Conservation (phyloP, 768 basidiomycete species). For the Termitomyces sp. region DNA sequence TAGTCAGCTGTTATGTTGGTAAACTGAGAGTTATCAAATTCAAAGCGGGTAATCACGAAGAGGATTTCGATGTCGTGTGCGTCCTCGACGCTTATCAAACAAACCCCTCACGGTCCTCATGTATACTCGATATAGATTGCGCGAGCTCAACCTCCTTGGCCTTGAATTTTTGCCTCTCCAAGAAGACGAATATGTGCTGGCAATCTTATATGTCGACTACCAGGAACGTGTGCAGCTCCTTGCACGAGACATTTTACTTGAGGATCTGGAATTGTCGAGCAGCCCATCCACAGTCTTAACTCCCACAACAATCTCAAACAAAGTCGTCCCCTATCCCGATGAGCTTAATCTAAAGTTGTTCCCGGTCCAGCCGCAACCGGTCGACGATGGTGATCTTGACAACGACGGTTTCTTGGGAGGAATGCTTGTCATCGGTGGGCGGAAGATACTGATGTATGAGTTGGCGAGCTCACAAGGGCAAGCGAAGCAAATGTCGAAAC, state of each 20-base stretch:
- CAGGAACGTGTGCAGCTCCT: conserved; percentile 60
- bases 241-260: conserved; percentile 50
- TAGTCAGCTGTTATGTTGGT: conserved; percentile 66
- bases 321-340: conserved; percentile 40
- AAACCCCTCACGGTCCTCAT: background rate
- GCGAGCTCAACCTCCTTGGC: conserved; percentile 67
- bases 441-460: conserved; percentile 61
- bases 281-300: conserved; percentile 46
- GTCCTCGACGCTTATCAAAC: conserved; percentile 23
- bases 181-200: conserved; percentile 48
- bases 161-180: conserved; percentile 56
- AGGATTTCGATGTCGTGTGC: conserved; percentile 64
- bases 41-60: conserved; percentile 49
- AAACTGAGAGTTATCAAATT: conserved; percentile 65
- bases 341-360: conserved; percentile 40
- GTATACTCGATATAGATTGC: conserved; percentile 38
- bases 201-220: conserved; percentile 67
- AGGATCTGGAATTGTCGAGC: conserved; percentile 48
- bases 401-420: conserved; percentile 53
- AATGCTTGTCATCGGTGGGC: conserved; percentile 67
- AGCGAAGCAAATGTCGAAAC: conserved; percentile 53
- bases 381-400: conserved; percentile 27
- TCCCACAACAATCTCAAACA: conserved; percentile 50
- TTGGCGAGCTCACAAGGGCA: conserved; percentile 43
- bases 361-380: conserved; percentile 32